Base-by-base conservation (phyloP, 495 filamentous ascomycete genomes). In the Penicillium lividum region DNA sequence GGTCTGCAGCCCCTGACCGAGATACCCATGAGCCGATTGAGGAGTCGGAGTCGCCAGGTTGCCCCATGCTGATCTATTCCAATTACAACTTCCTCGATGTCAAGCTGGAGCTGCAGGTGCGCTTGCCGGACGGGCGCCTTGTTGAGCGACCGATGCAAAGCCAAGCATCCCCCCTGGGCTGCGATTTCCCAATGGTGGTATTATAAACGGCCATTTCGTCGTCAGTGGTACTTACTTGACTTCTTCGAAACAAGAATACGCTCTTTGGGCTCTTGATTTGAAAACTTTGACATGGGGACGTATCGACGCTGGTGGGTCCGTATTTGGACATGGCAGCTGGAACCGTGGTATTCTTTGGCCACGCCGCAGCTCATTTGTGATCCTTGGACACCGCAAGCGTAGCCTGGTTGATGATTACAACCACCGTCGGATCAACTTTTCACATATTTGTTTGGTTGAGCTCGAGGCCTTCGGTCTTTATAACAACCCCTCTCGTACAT, bases 71-170 rank as follows among this genome's bases (percentile, higher is more conserved):
- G 52, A 95, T 98, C 31, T 98, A 98, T 70, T 98, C 94, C 42
- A 98, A 98, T 67, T 98, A 98, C 70, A 98, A 98, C 71, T 98
- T 98, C 69, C 70, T 98, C 38, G 92, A 98, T 60, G 94, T 98
- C 59, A 98, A 97, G 66, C 73, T 98, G 22, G 94, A 98, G 69
- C 79, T 98, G 31, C 95, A 98, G 66, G 83, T 98, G 45, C 85
- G 94, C 53, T 69, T 86, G 13, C 84, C 89, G 29, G 93, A 98
- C 71, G 94, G 95, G 46, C 87, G 86, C 8, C 75, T 98, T 60
- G 80, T 84, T 4, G 94, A 98, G 67, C 92, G 90, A 63, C 81
- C 90, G 10, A 97, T 98, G 93, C 85, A 86, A 47, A 91, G 90
- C 25, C 82, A 84, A 29, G 90, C 89, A 31, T 93, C 90, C 11